Evolutionary conservation across 306 rosid species (phyloP).

Genomic region (Astragalus membranaceus): DNA sequence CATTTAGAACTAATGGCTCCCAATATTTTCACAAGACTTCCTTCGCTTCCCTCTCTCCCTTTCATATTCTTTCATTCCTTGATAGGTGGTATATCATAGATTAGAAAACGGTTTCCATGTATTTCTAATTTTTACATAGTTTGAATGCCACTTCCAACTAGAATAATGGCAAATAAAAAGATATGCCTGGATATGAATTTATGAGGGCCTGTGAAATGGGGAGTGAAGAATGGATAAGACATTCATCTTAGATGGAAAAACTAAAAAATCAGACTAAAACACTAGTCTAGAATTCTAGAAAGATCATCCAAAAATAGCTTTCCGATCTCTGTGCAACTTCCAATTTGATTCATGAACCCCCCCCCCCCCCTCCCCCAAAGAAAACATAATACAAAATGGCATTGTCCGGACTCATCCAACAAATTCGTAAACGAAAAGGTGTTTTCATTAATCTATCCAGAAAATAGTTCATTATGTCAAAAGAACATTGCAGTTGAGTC

Average conservation of each 20-base stretch:
- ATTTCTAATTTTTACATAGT: neutral
- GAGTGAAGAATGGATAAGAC: neutral
- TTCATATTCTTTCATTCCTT: neutral
- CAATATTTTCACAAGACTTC: neutral
- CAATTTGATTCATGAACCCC: neutral
- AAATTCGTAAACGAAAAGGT: neutral
- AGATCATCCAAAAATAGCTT: conserved; percentile 9
- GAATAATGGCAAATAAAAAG: neutral
- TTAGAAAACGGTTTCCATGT: neutral
- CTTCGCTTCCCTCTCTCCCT: neutral
- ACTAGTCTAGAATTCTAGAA: neutral
- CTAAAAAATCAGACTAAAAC: neutral
- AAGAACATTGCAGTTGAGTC: neutral
- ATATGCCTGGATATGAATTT: neutral
- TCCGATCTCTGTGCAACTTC: neutral
- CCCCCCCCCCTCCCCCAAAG: neutral
- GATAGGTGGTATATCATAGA: neutral
- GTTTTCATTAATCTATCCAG: neutral
- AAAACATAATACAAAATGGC: neutral
- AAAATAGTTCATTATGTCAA: neutral
- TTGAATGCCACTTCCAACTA: neutral
- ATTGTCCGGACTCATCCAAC: neutral
- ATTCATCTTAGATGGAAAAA: neutral
- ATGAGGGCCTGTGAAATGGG: neutral
- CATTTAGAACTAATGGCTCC: neutral